These are phyloP conservation scores for Pseudoscleropodium purum DNA, from an alignment of 225 moss, liverwort and hornwort genomes.

Conservation along the genomic window DNA sequence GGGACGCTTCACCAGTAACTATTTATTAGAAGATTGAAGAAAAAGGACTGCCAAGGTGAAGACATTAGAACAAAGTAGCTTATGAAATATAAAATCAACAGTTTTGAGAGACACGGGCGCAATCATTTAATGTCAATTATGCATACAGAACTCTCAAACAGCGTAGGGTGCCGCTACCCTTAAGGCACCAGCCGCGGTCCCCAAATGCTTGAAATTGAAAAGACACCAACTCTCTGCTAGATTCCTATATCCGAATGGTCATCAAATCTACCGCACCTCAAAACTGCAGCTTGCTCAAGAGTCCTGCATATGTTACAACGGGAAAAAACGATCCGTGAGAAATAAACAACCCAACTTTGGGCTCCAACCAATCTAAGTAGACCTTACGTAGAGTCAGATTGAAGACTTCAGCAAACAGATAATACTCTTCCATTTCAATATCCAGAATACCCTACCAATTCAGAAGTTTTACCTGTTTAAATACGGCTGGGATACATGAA, in stretches of 20 bases:
- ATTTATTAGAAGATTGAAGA: not conserved
- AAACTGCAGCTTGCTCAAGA: constrained; percentile 5
- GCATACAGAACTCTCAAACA: constrained; percentile 9
- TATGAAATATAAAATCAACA: not conserved
- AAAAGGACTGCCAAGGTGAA: not conserved
- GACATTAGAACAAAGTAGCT: not conserved
- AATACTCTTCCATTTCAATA: not conserved
- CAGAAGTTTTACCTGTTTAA: constrained; percentile 17
- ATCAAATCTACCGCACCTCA: not conserved
- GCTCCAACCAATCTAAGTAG: not conserved
- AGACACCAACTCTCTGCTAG: not conserved
- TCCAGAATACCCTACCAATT: not conserved
- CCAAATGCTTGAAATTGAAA: not conserved
- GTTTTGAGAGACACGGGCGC: not conserved
- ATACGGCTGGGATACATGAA: constrained; percentile 91
- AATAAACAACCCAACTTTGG: not conserved
- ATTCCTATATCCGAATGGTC: not conserved
- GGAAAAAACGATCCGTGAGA: not conserved
- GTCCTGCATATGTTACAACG: not conserved
- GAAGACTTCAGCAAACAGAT: not conserved
- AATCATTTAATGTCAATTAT: not conserved
- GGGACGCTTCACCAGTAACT: not conserved
- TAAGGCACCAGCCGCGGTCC: not conserved
- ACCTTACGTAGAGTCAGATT: not conserved
- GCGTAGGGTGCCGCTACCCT: not conserved